Evolutionary conservation across 164 flowering plant genomes (phyloP).

Genomic region (Tetracentron sinense): DNA sequence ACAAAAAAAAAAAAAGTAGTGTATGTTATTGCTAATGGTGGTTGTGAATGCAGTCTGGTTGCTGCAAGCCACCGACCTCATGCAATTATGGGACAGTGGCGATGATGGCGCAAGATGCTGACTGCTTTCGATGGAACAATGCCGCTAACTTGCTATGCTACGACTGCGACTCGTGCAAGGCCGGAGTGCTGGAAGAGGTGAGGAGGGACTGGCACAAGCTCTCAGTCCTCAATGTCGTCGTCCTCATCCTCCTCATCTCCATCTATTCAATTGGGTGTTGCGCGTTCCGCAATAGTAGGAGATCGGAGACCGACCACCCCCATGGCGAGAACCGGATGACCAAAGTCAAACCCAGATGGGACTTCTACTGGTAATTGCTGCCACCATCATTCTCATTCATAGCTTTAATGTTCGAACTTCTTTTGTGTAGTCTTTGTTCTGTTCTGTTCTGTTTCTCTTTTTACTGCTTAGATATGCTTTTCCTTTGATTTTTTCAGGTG

Average conservation of each 20-base stretch:
- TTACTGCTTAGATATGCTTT: not conserved
- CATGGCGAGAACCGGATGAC: slow-evolving; percentile 70
- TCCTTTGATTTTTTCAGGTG: slow-evolving; percentile 47
- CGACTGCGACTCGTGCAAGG: slow-evolving; percentile 95
- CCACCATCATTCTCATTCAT: not conserved
- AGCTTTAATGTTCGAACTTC: not conserved
- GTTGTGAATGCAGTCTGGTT: slow-evolving; percentile 72
- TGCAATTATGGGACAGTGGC: slow-evolving; percentile 53
- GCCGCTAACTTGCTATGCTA: slow-evolving; percentile 62
- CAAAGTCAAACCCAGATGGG: slow-evolving; percentile 90
- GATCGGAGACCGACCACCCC: slow-evolving; percentile 65
- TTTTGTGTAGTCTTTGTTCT: not conserved
- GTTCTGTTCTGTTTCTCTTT: not conserved
- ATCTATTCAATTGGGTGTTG: slow-evolving; percentile 82
- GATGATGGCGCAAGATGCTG: slow-evolving; percentile 50
- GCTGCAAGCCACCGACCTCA: slow-evolving; percentile 92
- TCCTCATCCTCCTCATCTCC: slow-evolving; percentile 69
- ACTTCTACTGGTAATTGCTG: slow-evolving; percentile 62
- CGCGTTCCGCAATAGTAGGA: slow-evolving; percentile 63
- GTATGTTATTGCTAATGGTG: too few relatives aligned
- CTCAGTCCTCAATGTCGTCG: slow-evolving; percentile 65
- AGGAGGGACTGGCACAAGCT: slow-evolving; percentile 78
- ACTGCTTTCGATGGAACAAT: slow-evolving; percentile 86
- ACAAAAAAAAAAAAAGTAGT: too few relatives aligned
- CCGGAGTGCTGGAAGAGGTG: slow-evolving; percentile 75